Percentiles rank a stretch among this genome's conserved stretches.
phyloP scores from a whole-genome alignment of 768 basidiomycete species.

The Galerina sulciceps region DNA sequence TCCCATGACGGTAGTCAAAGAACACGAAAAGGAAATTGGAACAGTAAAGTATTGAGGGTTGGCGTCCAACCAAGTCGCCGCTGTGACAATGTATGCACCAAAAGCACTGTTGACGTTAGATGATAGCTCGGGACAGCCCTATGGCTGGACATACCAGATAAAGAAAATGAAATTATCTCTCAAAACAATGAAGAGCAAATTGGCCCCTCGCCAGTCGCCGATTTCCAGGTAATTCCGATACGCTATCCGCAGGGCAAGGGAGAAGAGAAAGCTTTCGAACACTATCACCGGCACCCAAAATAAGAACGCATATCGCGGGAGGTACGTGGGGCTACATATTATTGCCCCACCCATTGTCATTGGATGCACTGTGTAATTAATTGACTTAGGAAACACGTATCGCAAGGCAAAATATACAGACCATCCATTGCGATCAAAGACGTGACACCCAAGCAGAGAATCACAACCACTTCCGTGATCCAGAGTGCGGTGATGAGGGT shows the following conservation, averaged over 20 bases:
- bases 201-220: slow-evolving; percentile 23
- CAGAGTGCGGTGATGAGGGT: slow-evolving; percentile 20
- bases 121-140: neutral
- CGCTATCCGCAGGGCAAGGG: slow-evolving; percentile 26
- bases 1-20: slow-evolving; percentile 28
- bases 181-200: slow-evolving; percentile 25
- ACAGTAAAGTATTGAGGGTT: slow-evolving; percentile 26
- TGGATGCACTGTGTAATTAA: slow-evolving; percentile 6
- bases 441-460: slow-evolving; percentile 17
- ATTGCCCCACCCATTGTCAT: neutral
- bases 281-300: slow-evolving; percentile 34
- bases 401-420: neutral
- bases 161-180: slow-evolving; percentile 33
- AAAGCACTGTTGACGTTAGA: slow-evolving; percentile 21
- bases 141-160: slow-evolving; percentile 21
- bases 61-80: slow-evolving; percentile 27
- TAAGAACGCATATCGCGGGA: slow-evolving; percentile 24
- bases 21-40: slow-evolving; percentile 26
- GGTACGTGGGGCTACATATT: slow-evolving; percentile 19
- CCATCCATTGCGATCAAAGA: slow-evolving; percentile 21
- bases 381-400: neutral
- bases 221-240: slow-evolving; percentile 23
- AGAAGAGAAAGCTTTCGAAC: slow-evolving; percentile 32
- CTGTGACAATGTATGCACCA: slow-evolving; percentile 25
- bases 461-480: slow-evolving; percentile 20